A percentile compares a stretch with the other conserved stretches of the same genome.
phyloP scores from a whole-genome alignment of 1,139 yeast species.

The Kodamaea suecica region DNA sequence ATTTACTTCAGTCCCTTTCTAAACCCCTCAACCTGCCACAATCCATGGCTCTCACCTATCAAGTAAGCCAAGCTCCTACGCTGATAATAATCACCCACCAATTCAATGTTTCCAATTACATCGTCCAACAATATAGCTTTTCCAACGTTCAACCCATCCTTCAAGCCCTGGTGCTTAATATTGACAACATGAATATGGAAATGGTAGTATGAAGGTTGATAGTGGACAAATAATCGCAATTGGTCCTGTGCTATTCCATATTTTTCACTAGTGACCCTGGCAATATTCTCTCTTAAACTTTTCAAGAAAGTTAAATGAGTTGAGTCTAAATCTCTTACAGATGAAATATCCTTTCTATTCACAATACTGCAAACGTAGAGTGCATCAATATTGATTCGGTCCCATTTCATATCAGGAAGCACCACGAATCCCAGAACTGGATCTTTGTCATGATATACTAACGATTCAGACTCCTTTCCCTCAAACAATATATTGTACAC shows the following conservation, averaged over 20 bases:
- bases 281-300: slow-evolving; percentile 42
- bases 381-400: slow-evolving; percentile 62
- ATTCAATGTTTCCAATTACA: slow-evolving; percentile 65
- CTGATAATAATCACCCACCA: slow-evolving; percentile 46
- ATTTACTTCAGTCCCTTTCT: too few species aligned
- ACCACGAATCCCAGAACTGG: slow-evolving; percentile 54
- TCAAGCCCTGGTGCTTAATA: slow-evolving; percentile 67
- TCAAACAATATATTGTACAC: slow-evolving; percentile 78
- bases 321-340: slow-evolving; percentile 69
- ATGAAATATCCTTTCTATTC: slow-evolving; percentile 63
- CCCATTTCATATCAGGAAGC: slow-evolving; percentile 93
- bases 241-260: slow-evolving; percentile 41
- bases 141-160: slow-evolving; percentile 70
- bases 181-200: slow-evolving; percentile 92
- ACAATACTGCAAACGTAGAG: slow-evolving; percentile 80
- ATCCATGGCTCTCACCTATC: slow-evolving; percentile 73
- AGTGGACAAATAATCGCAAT: slow-evolving; percentile 75
- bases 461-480: slow-evolving; percentile 82
- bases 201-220: slow-evolving; percentile 95
- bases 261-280: slow-evolving; percentile 44
- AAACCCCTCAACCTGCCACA: slow-evolving; percentile 44
- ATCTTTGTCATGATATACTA: slow-evolving; percentile 62
- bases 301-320: slow-evolving; percentile 58
- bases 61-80: slow-evolving; percentile 49
- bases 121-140: slow-evolving; percentile 82